phyloP scores from a whole-genome alignment of 306 rosid genomes.

The Sesbania bispinosa region DNA sequence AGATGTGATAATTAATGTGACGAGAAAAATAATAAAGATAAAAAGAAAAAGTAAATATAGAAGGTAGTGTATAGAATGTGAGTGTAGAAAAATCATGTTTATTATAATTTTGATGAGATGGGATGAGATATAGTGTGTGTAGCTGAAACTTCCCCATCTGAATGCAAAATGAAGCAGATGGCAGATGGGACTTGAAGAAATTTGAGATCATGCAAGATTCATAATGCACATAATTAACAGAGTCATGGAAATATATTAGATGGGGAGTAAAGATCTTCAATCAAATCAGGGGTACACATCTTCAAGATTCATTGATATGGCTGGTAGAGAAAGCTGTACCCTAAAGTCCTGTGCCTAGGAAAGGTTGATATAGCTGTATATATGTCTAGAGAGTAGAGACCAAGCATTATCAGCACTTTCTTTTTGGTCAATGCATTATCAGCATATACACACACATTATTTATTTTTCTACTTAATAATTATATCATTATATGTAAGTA shows the following conservation, averaged over 20 bases:
- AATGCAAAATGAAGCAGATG: slow-evolving; percentile 22
- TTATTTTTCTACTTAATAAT: too few relatives aligned
- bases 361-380: not conserved
- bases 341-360: slow-evolving; percentile 12
- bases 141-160: slow-evolving; percentile 27
- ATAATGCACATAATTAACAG: slow-evolving; percentile 1
- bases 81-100: too few relatives aligned
- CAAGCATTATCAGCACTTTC: too few relatives aligned
- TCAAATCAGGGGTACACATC: slow-evolving; percentile 32
- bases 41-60: too few relatives aligned
- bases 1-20: too few relatives aligned
- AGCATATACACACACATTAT: too few relatives aligned
- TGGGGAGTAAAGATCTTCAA: slow-evolving; percentile 6
- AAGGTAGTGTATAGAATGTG: too few relatives aligned
- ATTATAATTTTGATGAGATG: slow-evolving; percentile 8
- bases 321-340: not conserved
- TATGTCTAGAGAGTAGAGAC: slow-evolving; percentile 5
- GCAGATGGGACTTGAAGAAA: slow-evolving; percentile 34
- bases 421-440: too few relatives aligned
- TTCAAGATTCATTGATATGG: slow-evolving; percentile 17
- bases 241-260: not conserved
- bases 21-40: too few relatives aligned
- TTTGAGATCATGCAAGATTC: slow-evolving; percentile 28
- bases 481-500: too few relatives aligned
- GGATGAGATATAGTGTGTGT: not conserved